Evolutionary conservation across 805 yeast genomes (phyloP).

Genomic region (Nakazawaea molendinolei): DNA sequence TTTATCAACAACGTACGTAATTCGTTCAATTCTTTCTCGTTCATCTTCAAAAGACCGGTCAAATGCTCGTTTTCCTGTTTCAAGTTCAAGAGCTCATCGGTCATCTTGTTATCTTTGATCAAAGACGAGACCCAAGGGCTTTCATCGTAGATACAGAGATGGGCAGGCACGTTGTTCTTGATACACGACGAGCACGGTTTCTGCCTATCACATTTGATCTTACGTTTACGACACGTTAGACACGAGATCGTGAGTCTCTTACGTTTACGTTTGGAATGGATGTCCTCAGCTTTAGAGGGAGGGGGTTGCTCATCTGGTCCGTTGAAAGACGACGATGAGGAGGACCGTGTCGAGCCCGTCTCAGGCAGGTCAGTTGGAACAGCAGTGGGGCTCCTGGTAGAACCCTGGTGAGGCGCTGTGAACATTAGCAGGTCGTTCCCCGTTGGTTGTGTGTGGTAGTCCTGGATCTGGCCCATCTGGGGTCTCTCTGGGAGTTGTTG

Average conservation of each 20-base stretch:
- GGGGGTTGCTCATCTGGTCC: no score
- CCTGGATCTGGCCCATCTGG: no score
- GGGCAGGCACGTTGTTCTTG: slow-evolving; percentile 15
- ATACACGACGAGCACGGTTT: slow-evolving; percentile 25
- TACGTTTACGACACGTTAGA: slow-evolving; percentile 22
- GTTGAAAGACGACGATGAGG: background rate
- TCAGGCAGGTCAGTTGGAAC: no score
- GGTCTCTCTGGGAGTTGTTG: no score
- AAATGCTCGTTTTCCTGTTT: slow-evolving; percentile 11
- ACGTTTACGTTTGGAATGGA: slow-evolving; percentile 13
- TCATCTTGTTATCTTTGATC: slow-evolving; percentile 12
- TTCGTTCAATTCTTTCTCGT: slow-evolving; percentile 9
- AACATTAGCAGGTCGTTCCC: no score
- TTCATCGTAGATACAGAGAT: slow-evolving; percentile 11
- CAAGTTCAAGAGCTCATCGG: slow-evolving; percentile 8
- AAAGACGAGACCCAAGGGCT: slow-evolving; percentile 11
- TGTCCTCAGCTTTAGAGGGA: no score
- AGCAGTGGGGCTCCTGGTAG: no score
- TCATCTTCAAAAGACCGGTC: slow-evolving; percentile 9
- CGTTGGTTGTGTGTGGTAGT: no score
- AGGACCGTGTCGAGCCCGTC: no score
- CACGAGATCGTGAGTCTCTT: slow-evolving; percentile 23
- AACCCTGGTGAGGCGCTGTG: no score
- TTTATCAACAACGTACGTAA: slow-evolving; percentile 6
- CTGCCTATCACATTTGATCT: slow-evolving; percentile 25